Base-by-base conservation (phyloP, 495 filamentous ascomycete species). In the Trichodelitschia bisporula region DNA sequence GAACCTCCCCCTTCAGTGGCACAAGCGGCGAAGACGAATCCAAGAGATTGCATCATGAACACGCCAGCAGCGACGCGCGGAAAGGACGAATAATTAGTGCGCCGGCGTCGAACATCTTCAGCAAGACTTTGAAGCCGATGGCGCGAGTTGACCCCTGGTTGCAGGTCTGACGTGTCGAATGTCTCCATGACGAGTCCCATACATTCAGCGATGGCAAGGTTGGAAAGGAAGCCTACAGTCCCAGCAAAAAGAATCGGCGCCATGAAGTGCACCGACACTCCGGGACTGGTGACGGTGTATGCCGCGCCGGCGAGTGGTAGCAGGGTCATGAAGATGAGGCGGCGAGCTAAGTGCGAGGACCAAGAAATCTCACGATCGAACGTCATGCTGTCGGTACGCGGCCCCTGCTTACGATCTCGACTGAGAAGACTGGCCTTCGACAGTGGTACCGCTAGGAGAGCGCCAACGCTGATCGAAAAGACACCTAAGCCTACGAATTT, bases 151-250 rank as follows among this genome's bases (percentile, higher is more conserved):
- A 69, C 64, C 16, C 59, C 54, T 14, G 62, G 50, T 43, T 73
- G 69, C 1, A 77, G 57, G 40, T 80, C 76, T 14, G 69, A 76
- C 4, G 68, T 72, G 45, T 82, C 75, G 43, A 65, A 80, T 13
- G 69, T 69, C 41, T 82, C 75, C 76, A 78, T 80, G 48, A 82
- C 58, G 30, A 82, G 51, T 3, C 73, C 69, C 35, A 71, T 59
- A 46, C 72, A 77, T 47, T 82, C 76, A 6, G 74, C 64, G 25
- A 80, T 69, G 18, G 69, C 73, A 15, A 82, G 60, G 24, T 66
- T 69, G 2, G 66, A 70, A 10, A 75, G 54, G 36, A 74, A 72
- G 9, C 68, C 70, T 12, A 78, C 61, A 15, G 67, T 37, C 2
- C 61, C 66, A 10, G 71, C 72, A 35, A 79, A 65, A 18, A 72